Percentiles rank a stretch among this genome's conserved stretches.
Conservation (phyloP, 2,329 filamentous ascomycete species). For the Fusarium sterilihyphosum region DNA sequence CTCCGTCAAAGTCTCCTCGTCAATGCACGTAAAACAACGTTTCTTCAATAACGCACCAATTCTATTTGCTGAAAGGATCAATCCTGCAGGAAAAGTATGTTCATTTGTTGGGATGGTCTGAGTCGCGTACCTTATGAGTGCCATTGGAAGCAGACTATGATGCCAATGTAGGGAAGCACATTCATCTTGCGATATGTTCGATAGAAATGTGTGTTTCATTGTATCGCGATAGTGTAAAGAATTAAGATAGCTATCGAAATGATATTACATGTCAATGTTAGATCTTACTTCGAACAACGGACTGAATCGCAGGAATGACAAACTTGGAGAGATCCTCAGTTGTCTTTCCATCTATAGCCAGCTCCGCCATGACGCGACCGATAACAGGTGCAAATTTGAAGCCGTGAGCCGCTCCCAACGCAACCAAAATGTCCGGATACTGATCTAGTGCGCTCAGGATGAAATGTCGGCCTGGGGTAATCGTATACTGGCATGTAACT, state of each 20-base stretch:
- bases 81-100: too few species aligned
- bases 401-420: background rate
- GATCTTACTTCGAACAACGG: background rate
- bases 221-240: background rate
- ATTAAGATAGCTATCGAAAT: background rate
- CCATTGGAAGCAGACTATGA: too few species aligned
- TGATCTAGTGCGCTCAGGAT: background rate
- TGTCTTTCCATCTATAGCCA: slow-evolving; percentile 5
- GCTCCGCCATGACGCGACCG: background rate
- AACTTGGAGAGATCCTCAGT: background rate
- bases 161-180: accelerated
- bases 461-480: background rate
- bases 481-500: background rate
- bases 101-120: too few species aligned
- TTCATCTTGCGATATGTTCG: too few species aligned
- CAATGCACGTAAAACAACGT: accelerated
- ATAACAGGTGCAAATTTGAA: slow-evolving; percentile 8
- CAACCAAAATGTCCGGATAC: background rate
- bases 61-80: too few species aligned
- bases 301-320: background rate
- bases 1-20: accelerated
- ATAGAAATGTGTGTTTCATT: too few species aligned
- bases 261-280: background rate
- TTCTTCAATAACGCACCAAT: too few species aligned
- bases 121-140: accelerated